These are phyloP conservation scores for Letharia columbiana DNA, from an alignment of 495 filamentous ascomycete genomes.

Conservation along the genomic window DNA sequence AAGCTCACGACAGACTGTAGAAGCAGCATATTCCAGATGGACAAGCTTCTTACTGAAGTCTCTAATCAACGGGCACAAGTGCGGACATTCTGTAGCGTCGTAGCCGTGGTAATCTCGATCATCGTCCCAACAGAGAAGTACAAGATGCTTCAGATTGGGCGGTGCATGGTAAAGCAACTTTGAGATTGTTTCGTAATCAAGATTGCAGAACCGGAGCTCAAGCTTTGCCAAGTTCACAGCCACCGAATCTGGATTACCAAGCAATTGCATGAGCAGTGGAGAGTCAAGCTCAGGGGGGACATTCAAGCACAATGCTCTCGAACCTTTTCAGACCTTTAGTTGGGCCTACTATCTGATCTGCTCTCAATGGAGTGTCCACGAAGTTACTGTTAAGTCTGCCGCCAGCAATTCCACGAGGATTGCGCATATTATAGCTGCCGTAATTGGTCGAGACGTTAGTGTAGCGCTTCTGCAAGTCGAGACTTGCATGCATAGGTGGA, in stretches of 20 bases:
- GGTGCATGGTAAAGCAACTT: conserved; percentile 21
- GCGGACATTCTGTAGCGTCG: conserved; percentile 3
- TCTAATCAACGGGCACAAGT: conserved; percentile 21
- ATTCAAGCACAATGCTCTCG: conserved; percentile 18
- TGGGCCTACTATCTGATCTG: conserved; percentile 4
- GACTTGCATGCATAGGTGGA: conserved; percentile 12
- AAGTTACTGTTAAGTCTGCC: neutral
- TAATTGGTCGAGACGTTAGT: neutral
- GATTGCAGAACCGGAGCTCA: conserved; percentile 21
- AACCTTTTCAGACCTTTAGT: conserved; percentile 20
- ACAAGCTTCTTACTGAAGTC: conserved; percentile 18
- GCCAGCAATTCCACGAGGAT: neutral
- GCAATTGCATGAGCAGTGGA: conserved; percentile 17
- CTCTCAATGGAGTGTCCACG: neutral
- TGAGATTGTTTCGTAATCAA: conserved; percentile 15
- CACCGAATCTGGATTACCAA: conserved; percentile 20
- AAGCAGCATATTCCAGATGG: conserved; percentile 19
- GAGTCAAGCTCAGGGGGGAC: conserved; percentile 19
- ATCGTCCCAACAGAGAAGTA: conserved; percentile 13
- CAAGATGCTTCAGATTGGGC: conserved; percentile 21
- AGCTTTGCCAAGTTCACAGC: conserved; percentile 17
- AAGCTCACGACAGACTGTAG: conserved; percentile 18
- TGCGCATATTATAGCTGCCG: neutral
- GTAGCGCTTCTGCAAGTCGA: conserved; percentile 9
- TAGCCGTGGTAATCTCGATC: neutral